Evolutionary conservation across 2,329 filamentous ascomycete species (phyloP).

Genomic region (Botrytis byssoidea): DNA sequence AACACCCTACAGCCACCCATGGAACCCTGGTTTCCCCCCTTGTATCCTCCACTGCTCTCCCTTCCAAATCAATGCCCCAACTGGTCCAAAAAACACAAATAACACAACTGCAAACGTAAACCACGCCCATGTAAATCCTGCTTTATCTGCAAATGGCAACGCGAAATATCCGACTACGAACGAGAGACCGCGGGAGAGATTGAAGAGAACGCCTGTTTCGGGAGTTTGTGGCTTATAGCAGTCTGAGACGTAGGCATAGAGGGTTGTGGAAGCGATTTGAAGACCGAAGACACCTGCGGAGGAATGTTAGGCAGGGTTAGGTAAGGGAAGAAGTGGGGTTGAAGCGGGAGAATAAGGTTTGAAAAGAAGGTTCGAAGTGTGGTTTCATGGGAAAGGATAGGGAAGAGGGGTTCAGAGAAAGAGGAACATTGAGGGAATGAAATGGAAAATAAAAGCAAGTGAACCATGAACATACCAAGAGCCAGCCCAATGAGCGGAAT

Average conservation of each 20-base stretch:
- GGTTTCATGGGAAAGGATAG: neutral
- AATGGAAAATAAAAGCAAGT: neutral
- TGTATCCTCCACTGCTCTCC: slow-evolving; percentile 33
- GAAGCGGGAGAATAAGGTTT: slow-evolving; percentile 29
- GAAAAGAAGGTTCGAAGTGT: slow-evolving; percentile 22
- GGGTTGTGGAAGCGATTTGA: slow-evolving; percentile 33
- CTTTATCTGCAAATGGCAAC: slow-evolving; percentile 29
- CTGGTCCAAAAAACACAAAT: slow-evolving; percentile 31
- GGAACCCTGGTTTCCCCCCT: slow-evolving; percentile 30
- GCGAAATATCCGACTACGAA: slow-evolving; percentile 36
- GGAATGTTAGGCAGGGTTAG: neutral
- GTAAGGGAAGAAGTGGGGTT: neutral
- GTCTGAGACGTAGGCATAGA: slow-evolving; percentile 36
- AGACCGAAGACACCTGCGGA: slow-evolving; percentile 31
- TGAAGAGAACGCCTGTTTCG: slow-evolving; percentile 35
- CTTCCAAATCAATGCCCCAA: slow-evolving; percentile 32
- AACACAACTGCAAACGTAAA: slow-evolving; percentile 32
- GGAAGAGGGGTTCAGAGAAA: neutral
- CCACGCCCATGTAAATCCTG: slow-evolving; percentile 33
- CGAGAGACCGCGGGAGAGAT: slow-evolving; percentile 31
- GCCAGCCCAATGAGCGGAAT: slow-evolving; percentile 33
- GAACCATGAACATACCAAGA: slow-evolving; percentile 23
- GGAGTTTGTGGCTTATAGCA: slow-evolving; percentile 36
- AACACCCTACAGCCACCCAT: slow-evolving; percentile 27
- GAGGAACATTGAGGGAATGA: neutral